A percentile compares a stretch with the other conserved stretches of the same genome.
Evolutionary conservation across 2,329 filamentous ascomycete genomes (phyloP).

Genomic region (Diaporthe caulivora): DNA sequence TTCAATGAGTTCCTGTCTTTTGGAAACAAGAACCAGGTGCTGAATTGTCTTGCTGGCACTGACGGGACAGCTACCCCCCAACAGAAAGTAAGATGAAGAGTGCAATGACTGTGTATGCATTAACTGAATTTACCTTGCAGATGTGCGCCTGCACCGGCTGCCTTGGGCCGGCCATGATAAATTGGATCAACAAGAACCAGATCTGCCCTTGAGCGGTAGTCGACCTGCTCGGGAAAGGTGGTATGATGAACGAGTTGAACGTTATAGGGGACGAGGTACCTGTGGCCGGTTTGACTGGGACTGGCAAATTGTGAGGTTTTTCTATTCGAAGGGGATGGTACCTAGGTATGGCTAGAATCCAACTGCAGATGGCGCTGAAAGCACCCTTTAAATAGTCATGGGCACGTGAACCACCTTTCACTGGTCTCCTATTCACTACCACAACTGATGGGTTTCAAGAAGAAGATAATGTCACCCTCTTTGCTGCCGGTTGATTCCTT

Average conservation of each 20-base stretch:
- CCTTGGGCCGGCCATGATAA: constrained; percentile 6
- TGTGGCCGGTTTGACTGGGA: not conserved
- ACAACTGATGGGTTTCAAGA: not conserved
- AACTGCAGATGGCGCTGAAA: not conserved
- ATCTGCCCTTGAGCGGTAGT: constrained; percentile 2
- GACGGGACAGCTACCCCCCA: constrained; percentile 12
- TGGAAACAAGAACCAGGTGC: constrained; percentile 15
- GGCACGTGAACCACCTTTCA: not conserved
- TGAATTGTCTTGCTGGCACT: constrained; percentile 13
- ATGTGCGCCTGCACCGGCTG: constrained; percentile 22
- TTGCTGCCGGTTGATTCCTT: not conserved
- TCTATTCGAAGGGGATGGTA: not conserved
- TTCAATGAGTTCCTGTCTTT: constrained; percentile 20
- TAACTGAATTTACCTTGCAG: not conserved
- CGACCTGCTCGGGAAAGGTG: not conserved
- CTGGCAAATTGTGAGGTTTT: not conserved
- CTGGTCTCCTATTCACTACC: not conserved
- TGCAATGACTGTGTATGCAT: not conserved
- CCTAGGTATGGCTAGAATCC: not conserved
- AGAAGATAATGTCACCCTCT: not conserved
- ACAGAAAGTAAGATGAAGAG: not conserved
- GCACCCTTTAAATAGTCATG: not conserved
- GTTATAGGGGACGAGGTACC: not conserved
- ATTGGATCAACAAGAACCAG: not conserved
- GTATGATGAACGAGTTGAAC: not conserved